Evolutionary conservation across 2,329 filamentous ascomycete genomes (phyloP).

Genomic region (Fusarium sp.): DNA sequence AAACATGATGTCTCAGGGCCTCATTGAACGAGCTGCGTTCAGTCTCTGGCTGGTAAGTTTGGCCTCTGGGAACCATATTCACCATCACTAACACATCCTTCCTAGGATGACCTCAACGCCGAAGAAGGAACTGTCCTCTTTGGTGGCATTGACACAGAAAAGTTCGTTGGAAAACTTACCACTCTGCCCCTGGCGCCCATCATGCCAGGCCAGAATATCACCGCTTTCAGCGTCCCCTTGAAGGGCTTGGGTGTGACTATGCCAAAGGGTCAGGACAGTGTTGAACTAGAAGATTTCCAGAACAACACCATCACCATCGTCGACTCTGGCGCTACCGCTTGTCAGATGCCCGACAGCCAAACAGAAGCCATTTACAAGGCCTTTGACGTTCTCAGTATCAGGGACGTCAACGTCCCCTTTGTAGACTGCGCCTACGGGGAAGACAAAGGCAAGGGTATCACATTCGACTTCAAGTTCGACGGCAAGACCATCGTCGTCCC

Average conservation of each 20-base stretch:
- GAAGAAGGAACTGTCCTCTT: conserved; percentile 80
- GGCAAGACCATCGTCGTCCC: conserved; percentile 63
- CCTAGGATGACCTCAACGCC: conserved; percentile 70
- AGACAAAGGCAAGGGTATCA: conserved; percentile 58
- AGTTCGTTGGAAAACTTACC: conserved; percentile 70
- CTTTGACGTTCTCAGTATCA: conserved; percentile 63
- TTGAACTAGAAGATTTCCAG: conserved; percentile 56
- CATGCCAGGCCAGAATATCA: conserved; percentile 57
- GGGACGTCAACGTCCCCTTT: conserved; percentile 60
- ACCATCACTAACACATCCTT: conserved; percentile 13
- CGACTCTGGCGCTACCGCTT: conserved; percentile 80
- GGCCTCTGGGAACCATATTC: neutral
- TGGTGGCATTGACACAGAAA: conserved; percentile 81
- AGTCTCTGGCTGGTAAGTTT: conserved; percentile 71
- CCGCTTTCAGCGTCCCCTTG: conserved; percentile 54
- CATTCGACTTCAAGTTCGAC: conserved; percentile 66
- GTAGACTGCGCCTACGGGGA: conserved; percentile 65
- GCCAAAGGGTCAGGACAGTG: conserved; percentile 45
- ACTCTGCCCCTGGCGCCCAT: conserved; percentile 61
- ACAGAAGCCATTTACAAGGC: conserved; percentile 64
- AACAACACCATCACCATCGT: conserved; percentile 75
- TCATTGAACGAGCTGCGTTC: conserved; percentile 74
- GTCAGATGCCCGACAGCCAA: conserved; percentile 74
- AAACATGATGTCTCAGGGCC: conserved; percentile 71
- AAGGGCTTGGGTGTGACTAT: conserved; percentile 57